Evolutionary conservation across 2,329 filamentous ascomycete genomes (phyloP).

Genomic region (Fusarium sp.): DNA sequence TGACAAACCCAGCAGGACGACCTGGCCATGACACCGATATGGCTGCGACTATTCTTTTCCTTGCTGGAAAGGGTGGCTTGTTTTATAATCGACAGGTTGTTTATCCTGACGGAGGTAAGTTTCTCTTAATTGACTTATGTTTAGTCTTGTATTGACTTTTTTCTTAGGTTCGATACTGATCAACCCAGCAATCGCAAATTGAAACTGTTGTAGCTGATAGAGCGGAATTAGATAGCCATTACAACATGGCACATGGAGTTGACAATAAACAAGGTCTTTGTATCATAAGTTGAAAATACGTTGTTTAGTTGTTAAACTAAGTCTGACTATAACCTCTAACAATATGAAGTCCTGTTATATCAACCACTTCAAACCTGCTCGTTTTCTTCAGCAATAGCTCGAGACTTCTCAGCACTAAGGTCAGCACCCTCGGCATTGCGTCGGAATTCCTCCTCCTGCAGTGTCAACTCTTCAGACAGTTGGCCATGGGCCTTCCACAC

Average conservation of each 20-base stretch:
- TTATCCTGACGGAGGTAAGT: neutral
- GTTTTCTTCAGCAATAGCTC: neutral
- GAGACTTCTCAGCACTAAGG: slow-evolving; percentile 40
- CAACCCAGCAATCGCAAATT: neutral
- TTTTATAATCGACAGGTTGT: slow-evolving; percentile 15
- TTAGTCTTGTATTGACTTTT: rapidly evolving
- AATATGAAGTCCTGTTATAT: neutral
- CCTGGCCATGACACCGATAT: slow-evolving; percentile 6
- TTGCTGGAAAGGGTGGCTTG: slow-evolving; percentile 1
- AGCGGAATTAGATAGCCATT: rapidly evolving
- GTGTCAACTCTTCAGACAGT: slow-evolving; percentile 54
- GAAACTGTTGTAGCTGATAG: rapidly evolving
- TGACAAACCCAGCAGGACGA: neutral
- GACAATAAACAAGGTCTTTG: rapidly evolving
- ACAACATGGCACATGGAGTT: neutral
- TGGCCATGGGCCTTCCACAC: slow-evolving; percentile 54
- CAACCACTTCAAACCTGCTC: neutral
- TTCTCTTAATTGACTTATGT: rapidly evolving
- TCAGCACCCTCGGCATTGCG: slow-evolving; percentile 40
- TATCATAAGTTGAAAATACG: neutral
- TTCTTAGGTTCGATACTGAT: neutral
- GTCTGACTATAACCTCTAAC: too few species aligned
- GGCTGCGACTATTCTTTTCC: slow-evolving; percentile 3
- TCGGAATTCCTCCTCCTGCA: slow-evolving; percentile 49
- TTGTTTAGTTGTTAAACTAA: neutral